These are phyloP conservation scores for Oehlia diaphana DNA, from an alignment of 192 early-diverging fungal genomes.

Conservation along the genomic window DNA sequence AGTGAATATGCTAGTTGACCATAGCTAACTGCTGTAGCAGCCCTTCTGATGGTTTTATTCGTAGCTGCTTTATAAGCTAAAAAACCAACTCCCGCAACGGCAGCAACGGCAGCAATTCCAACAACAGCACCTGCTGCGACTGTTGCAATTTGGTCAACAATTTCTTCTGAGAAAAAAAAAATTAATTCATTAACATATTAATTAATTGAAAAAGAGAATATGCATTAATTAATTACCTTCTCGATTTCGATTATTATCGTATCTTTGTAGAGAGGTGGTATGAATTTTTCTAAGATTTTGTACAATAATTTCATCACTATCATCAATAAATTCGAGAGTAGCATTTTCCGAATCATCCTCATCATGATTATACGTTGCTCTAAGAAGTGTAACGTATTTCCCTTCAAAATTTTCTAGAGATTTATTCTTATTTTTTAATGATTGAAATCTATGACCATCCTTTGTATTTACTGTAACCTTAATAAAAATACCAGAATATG, in stretches of 20 bases:
- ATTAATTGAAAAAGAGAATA: background rate
- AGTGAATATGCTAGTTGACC: background rate
- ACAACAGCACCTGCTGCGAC: background rate
- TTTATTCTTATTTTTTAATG: background rate
- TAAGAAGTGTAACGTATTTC: background rate
- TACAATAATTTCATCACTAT: background rate
- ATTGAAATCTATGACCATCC: background rate
- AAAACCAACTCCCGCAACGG: no score
- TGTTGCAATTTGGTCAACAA: background rate
- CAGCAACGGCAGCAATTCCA: background rate
- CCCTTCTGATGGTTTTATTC: no score
- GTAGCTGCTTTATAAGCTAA: no score
- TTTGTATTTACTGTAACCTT: background rate
- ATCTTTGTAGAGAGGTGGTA: background rate
- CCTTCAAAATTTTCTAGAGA: background rate
- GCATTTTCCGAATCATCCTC: background rate
- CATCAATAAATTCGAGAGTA: background rate
- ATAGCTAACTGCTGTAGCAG: no score
- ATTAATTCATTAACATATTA: background rate
- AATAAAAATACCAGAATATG: background rate
- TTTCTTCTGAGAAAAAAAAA: background rate
- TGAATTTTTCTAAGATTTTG: background rate
- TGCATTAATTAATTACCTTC: background rate
- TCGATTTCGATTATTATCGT: background rate
- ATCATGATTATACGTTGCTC: background rate